Evolutionary conservation across 148 eudicot genomes (phyloP).

Genomic region (Heliamphora exappendiculata): DNA sequence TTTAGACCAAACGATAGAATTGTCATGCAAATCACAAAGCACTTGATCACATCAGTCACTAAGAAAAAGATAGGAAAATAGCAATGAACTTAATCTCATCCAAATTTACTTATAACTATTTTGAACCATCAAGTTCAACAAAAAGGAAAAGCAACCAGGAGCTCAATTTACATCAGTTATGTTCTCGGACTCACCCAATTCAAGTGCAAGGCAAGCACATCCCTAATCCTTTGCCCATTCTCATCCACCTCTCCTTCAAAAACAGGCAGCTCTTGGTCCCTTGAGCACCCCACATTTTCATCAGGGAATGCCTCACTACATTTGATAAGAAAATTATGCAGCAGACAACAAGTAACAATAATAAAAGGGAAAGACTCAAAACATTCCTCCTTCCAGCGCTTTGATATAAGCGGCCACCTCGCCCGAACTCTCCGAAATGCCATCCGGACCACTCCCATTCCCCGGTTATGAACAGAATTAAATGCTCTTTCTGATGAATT

Average conservation of each 20-base stretch:
- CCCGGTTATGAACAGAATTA: constrained; percentile 56
- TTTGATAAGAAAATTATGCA: constrained; percentile 80
- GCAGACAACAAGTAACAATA: constrained; percentile 58
- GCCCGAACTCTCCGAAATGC: constrained; percentile 61
- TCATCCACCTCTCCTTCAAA: constrained; percentile 55
- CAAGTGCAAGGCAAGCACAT: constrained; percentile 64
- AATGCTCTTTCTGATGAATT: constrained; percentile 35
- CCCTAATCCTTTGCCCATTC: constrained; percentile 45
- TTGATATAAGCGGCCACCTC: constrained; percentile 57
- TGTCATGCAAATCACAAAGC: neutral
- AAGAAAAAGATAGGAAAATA: constrained; percentile 1
- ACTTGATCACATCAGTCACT: neutral
- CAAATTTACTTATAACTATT: neutral
- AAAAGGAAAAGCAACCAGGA: neutral
- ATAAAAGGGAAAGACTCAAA: constrained; percentile 78
- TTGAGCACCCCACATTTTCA: constrained; percentile 24
- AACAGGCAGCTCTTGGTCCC: constrained; percentile 24
- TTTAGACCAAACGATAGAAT: neutral
- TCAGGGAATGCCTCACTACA: constrained; percentile 58
- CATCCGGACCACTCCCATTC: constrained; percentile 42
- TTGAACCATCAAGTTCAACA: neutral
- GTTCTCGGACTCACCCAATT: constrained; percentile 47
- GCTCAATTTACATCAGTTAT: constrained; percentile 20
- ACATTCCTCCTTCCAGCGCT: constrained; percentile 65
- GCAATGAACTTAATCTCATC: neutral